These are phyloP conservation scores for Penicillium nordicum DNA, from an alignment of 2,329 filamentous ascomycete species.

Conservation along the genomic window DNA sequence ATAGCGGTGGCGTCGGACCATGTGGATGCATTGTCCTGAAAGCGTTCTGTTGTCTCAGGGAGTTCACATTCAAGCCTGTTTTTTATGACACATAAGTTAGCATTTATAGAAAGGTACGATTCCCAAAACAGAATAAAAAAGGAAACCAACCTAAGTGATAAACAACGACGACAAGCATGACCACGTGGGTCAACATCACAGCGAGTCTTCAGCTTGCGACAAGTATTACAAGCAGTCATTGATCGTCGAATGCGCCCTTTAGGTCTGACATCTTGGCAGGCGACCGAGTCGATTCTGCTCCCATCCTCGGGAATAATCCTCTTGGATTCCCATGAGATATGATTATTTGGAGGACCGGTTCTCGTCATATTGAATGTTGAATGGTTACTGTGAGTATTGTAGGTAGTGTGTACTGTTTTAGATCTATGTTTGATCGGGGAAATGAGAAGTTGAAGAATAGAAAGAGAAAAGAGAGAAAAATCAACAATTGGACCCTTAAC, in stretches of 20 bases:
- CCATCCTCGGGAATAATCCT: constrained; percentile 24
- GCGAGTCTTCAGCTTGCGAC: constrained; percentile 38
- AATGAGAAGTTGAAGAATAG: neutral
- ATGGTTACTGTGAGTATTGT: neutral
- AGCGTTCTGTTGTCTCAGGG: constrained; percentile 34
- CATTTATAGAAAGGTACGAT: neutral
- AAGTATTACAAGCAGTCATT: constrained; percentile 39
- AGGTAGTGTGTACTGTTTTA: neutral
- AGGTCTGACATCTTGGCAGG: constrained; percentile 26
- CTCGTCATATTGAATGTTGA: constrained; percentile 24
- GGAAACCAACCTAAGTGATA: constrained; percentile 34
- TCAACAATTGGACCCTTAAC: constrained; percentile 21
- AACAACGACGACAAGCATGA: constrained; percentile 36
- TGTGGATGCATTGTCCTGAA: constrained; percentile 30
- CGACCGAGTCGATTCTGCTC: constrained; percentile 23
- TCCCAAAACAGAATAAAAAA: neutral
- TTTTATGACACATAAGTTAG: constrained; percentile 9
- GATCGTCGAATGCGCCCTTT: constrained; percentile 36
- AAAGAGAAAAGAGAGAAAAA: neutral
- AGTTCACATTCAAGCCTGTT: constrained; percentile 35
- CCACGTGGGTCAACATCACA: constrained; percentile 36
- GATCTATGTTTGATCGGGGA: constrained; percentile 8
- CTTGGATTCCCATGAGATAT: constrained; percentile 29
- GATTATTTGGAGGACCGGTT: constrained; percentile 23
- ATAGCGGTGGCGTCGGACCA: constrained; percentile 33